These are phyloP conservation scores for Paramecium sonneborni DNA, from an alignment of 73 alveolate genomes.

Conservation along the genomic window DNA sequence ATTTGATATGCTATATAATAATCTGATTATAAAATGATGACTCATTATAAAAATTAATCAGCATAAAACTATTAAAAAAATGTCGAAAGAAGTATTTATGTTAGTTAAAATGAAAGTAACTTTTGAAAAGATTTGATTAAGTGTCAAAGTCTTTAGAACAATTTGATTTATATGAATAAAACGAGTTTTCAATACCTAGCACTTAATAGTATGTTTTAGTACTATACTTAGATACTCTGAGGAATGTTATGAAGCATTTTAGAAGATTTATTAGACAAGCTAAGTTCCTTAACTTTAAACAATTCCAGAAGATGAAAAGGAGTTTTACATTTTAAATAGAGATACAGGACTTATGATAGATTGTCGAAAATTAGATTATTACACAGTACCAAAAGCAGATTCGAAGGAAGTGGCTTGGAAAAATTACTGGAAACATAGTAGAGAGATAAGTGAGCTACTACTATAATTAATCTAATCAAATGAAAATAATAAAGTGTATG, in stretches of 20 bases:
- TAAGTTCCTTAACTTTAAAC: background rate
- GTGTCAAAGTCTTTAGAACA: background rate
- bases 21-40: background rate
- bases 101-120: background rate
- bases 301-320: background rate
- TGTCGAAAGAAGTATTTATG: background rate
- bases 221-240: background rate
- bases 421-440: constrained; percentile 11
- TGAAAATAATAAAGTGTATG: background rate
- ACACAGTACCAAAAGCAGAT: background rate
- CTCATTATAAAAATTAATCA: background rate
- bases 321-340: constrained; percentile 9
- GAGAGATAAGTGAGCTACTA: background rate
- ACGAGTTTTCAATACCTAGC: background rate
- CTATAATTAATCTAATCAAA: background rate
- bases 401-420: constrained; percentile 11
- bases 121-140: background rate
- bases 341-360: constrained; percentile 18
- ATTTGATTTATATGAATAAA: background rate
- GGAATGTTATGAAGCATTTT: background rate
- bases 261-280: background rate
- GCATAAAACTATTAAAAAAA: background rate
- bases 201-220: background rate
- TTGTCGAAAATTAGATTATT: background rate
- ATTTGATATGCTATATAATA: background rate